Base-by-base conservation (phyloP, 2,329 filamentous ascomycete genomes). In the Beauveria medogensis region DNA sequence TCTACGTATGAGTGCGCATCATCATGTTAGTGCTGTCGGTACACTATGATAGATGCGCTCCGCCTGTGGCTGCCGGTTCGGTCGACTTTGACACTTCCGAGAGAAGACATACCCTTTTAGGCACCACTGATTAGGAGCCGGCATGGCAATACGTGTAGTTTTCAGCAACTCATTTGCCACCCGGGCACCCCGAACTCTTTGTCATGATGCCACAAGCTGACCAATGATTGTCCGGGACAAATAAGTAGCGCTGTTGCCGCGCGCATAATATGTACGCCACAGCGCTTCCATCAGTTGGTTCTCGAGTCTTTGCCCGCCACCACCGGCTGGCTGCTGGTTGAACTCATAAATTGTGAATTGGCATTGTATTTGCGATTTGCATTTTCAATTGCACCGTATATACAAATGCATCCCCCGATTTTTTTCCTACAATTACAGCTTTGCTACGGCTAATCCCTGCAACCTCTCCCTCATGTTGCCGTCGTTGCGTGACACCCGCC, bases 231-330 rank as follows among this genome's bases (percentile, higher is more conserved):
- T 16, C 34, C 14, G 14, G 34, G 6, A 37, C 34, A 37, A 37
- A 37, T 16, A 37, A 16, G 34, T 37, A 37, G 34, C 34, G 34
- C 34, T 37, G 5, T 24, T 59, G 41, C 50, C 57, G 57, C 57
- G 57, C 57, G 57, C 57, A 47, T 59, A 55, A 18, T 55, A 10
- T 43, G 22, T 30, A 16, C 40, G 51, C 58, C 41, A 60, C 43
- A 60, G 50, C 43, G 50, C 41, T 26, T 48, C 43, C 26, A 14
- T 28, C 22, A 8, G 16, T 46, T 40, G 22, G 22, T 52, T 37
- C 8, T 20, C 2, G 47, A 16, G 34, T 37, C 16, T 7, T 30
- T 2, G 40, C 18, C 14, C 6, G 16, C 41, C 40, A 34, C 30
- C 18, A 43, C 28, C 6, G 9, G 48, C 10, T n/a, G n/a, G 10